phyloP scores from a whole-genome alignment of 108 stramenopile species.

The Cyclotella cryptica region DNA sequence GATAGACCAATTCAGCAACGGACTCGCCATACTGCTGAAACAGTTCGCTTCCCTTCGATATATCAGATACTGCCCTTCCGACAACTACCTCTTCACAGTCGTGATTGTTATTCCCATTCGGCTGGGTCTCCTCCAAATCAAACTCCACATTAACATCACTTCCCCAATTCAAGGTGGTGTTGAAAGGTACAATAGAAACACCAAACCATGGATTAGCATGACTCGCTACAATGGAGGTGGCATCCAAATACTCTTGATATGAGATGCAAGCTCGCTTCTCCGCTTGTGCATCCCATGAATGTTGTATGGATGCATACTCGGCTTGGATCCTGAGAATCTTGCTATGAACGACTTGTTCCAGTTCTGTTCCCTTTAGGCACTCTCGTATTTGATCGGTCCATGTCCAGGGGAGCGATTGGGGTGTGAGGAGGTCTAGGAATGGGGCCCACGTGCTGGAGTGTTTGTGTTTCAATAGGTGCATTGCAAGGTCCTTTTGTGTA shows the following conservation, averaged over 20 bases:
- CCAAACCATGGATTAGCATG: constrained; percentile 46
- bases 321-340: constrained; percentile 18
- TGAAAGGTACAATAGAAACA: constrained; percentile 31
- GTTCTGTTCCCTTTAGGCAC: constrained; percentile 23
- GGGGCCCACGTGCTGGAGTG: constrained; percentile 11
- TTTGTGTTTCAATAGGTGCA: constrained; percentile 12
- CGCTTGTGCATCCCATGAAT: background rate
- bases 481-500: constrained; percentile 28
- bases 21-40: constrained; percentile 34
- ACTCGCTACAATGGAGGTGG: constrained; percentile 21
- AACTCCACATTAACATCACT: constrained; percentile 30
- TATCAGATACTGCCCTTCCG: constrained; percentile 12
- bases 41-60: constrained; percentile 24
- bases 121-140: constrained; percentile 16
- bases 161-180: constrained; percentile 33
- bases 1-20: constrained; percentile 34
- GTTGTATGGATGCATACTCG: constrained; percentile 19
- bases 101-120: too few species aligned
- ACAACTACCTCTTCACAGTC: background rate
- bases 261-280: background rate
- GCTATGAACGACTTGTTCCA: constrained; percentile 26
- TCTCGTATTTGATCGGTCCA: constrained; percentile 10
- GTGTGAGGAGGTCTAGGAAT: constrained; percentile 34
- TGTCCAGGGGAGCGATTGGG: constrained; percentile 33
- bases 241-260: constrained; percentile 37